Conservation (phyloP, 2,329 filamentous ascomycete species). For the Phialophora chinensis region DNA sequence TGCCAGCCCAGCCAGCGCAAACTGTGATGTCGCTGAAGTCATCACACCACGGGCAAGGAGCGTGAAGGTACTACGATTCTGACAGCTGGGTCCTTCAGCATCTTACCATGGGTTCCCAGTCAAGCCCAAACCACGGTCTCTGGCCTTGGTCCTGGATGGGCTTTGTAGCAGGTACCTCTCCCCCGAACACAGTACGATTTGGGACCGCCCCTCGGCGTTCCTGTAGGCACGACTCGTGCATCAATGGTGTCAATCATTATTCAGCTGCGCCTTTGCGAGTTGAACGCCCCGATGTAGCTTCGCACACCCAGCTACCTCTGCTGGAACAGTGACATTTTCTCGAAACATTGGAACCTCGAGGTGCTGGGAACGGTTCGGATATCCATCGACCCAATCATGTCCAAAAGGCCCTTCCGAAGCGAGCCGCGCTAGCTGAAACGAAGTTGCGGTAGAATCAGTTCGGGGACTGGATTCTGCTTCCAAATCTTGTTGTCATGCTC, state of each 20-base stretch:
- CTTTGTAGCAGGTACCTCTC: background rate
- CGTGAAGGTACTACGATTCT: background rate
- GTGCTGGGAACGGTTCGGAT: slow-evolving; percentile 6
- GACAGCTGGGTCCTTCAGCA: background rate
- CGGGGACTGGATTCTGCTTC: slow-evolving; percentile 14
- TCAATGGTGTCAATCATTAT: background rate
- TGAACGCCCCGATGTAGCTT: background rate
- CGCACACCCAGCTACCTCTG: background rate
- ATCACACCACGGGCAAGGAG: slow-evolving; percentile 3
- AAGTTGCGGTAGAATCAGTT: background rate
- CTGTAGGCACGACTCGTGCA: background rate
- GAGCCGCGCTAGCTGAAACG: slow-evolving; percentile 18
- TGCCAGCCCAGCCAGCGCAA: background rate
- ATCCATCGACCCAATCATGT: slow-evolving; percentile 10
- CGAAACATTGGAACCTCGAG: slow-evolving; percentile 8
- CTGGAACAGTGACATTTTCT: slow-evolving; percentile 16
- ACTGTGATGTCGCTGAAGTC: slow-evolving; percentile 10
- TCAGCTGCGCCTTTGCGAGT: background rate
- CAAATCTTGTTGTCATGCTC: slow-evolving; percentile 19
- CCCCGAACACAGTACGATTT: background rate
- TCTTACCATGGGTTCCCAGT: background rate
- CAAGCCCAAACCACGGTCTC: background rate
- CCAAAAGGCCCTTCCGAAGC: slow-evolving; percentile 12
- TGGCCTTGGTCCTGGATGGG: background rate
- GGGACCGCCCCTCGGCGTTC: background rate